Conservation (phyloP, 768 basidiomycete genomes). For the Amanita fuliginea region DNA sequence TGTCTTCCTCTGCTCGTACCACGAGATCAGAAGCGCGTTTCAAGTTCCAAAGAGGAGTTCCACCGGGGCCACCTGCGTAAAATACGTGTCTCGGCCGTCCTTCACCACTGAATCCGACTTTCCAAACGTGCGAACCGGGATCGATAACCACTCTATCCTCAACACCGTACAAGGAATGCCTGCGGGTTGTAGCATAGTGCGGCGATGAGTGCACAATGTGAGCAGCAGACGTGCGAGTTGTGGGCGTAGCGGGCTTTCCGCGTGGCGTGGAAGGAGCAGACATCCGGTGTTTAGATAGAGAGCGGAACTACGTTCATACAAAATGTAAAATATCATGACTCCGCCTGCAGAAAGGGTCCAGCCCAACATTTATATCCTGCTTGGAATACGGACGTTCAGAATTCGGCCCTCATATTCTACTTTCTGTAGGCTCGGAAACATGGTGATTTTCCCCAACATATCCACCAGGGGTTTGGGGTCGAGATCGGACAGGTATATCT, state of each 20-base stretch:
- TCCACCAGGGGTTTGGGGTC: neutral
- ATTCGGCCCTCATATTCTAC: neutral
- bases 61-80: conserved; percentile 34
- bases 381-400: neutral
- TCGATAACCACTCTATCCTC: conserved; percentile 95
- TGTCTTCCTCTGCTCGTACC: conserved; percentile 64
- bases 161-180: conserved; percentile 93
- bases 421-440: conserved; percentile 1
- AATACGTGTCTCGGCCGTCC: conserved; percentile 86
- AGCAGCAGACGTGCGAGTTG: conserved; percentile 37
- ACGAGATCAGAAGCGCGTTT: conserved; percentile 38
- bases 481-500: neutral
- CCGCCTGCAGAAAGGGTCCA: neutral
- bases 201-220: conserved; percentile 60
- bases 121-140: conserved; percentile 90
- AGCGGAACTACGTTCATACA: neutral
- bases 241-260: conserved; percentile 21
- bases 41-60: conserved; percentile 49
- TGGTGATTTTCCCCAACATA: neutral
- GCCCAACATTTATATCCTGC: neutral
- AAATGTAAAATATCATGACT: neutral
- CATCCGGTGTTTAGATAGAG: conserved; percentile 16
- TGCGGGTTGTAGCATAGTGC: conserved; percentile 72
- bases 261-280: conserved; percentile 30
- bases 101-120: conserved; percentile 97